These are phyloP conservation scores for Candida neerlandica DNA, from an alignment of 1,139 yeast species.

Conservation along the genomic window DNA sequence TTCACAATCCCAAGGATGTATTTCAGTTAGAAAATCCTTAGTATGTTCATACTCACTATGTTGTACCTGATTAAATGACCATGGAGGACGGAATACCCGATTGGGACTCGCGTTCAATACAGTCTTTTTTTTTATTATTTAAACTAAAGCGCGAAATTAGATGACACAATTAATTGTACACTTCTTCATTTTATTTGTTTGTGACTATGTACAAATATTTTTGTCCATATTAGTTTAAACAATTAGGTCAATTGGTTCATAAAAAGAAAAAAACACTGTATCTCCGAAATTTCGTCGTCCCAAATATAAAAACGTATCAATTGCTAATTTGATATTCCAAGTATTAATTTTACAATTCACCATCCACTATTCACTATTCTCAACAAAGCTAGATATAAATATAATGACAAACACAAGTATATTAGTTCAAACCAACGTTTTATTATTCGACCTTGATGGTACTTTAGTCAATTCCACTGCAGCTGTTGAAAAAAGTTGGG, in stretches of 20 bases:
- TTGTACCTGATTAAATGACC: neutral
- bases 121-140: too few relatives aligned
- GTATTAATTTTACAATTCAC: neutral
- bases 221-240: too few relatives aligned
- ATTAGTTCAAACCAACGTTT: constrained; percentile 6
- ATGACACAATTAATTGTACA: too few relatives aligned
- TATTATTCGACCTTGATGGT: constrained; percentile 25
- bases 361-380: neutral
- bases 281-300: neutral
- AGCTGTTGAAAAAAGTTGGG: constrained; percentile 25
- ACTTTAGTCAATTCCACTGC: constrained; percentile 25
- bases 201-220: too few relatives aligned
- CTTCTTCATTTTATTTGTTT: too few relatives aligned
- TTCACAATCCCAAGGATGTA: too few relatives aligned
- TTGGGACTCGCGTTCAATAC: neutral
- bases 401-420: constrained; percentile 1
- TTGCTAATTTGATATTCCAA: neutral
- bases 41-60: too few relatives aligned
- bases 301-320: neutral
- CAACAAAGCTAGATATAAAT: neutral
- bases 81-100: neutral
- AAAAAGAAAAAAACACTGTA: too few relatives aligned
- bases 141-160: too few relatives aligned
- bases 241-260: too few relatives aligned
- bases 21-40: too few relatives aligned